Percentiles rank a stretch among this genome's conserved stretches.
Conservation (phyloP, 2,329 filamentous ascomycete species). For the Colletotrichum tropicicola region DNA sequence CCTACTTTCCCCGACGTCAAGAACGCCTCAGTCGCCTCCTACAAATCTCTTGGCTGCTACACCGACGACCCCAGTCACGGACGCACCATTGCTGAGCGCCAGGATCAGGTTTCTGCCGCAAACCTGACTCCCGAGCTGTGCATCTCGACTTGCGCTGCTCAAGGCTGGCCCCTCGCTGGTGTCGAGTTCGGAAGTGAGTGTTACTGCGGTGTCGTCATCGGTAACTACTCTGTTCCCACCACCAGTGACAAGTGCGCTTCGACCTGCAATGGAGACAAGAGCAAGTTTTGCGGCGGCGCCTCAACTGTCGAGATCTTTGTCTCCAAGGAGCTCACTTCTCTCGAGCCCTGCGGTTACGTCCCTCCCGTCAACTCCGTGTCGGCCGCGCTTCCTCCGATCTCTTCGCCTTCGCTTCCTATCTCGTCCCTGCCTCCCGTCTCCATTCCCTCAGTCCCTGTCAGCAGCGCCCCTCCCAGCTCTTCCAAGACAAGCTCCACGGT, state of each 20-base stretch:
- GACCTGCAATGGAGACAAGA: constrained; percentile 58
- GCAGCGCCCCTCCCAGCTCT: constrained; percentile 25
- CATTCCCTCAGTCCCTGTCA: constrained; percentile 14
- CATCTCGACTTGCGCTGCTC: constrained; percentile 49
- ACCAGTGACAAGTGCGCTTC: constrained; percentile 54
- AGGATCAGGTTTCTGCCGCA: constrained; percentile 44
- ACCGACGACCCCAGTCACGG: constrained; percentile 51
- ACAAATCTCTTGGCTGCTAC: constrained; percentile 71
- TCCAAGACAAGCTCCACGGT: constrained; percentile 5
- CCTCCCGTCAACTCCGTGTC: constrained; percentile 34
- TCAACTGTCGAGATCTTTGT: constrained; percentile 54
- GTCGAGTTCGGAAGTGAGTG: constrained; percentile 55
- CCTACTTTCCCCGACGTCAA: constrained; percentile 54
- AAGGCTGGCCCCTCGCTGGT: constrained; percentile 58
- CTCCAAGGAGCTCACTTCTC: constrained; percentile 57
- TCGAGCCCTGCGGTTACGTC: constrained; percentile 57
- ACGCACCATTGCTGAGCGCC: constrained; percentile 55
- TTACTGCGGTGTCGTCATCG: constrained; percentile 62
- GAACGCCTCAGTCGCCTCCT: constrained; percentile 58
- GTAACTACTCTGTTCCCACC: constrained; percentile 51
- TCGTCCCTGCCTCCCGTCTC: constrained; percentile 25
- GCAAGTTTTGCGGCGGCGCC: constrained; percentile 53
- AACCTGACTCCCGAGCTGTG: constrained; percentile 54
- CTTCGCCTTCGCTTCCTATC: no score
- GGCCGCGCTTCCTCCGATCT: constrained; percentile 29